These are phyloP conservation scores for Excoecaria agallocha DNA, from an alignment of 345 rosid genomes.

Conservation along the genomic window DNA sequence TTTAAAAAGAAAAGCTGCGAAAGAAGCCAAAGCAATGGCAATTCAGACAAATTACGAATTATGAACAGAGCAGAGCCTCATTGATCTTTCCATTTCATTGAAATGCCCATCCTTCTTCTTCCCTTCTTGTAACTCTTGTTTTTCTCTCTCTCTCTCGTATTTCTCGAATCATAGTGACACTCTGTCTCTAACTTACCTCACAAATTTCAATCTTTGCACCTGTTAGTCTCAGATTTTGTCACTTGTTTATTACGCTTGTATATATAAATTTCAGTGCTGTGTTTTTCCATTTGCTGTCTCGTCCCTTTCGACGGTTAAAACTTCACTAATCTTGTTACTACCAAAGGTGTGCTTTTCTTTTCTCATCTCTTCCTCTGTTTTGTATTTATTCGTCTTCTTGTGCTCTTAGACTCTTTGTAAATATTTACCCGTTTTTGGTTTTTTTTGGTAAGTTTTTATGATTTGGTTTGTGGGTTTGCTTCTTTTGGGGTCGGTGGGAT, in stretches of 20 bases:
- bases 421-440: neutral
- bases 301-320: conserved; percentile 25
- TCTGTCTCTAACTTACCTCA: conserved; percentile 12
- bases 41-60: conserved; percentile 27
- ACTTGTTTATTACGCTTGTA: neutral
- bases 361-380: neutral
- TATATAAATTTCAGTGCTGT: neutral
- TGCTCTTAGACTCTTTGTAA: neutral
- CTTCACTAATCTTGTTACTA: conserved; percentile 1
- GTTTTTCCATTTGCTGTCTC: conserved; percentile 14
- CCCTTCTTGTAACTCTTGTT: neutral
- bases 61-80: neutral
- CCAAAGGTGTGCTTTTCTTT: conserved; percentile 23
- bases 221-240: conserved; percentile 21
- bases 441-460: neutral
- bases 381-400: neutral
- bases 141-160: conserved; percentile 5
- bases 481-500: conserved; percentile 15
- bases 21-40: neutral
- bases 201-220: conserved; percentile 16
- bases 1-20: too few species aligned
- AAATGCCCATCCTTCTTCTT: conserved; percentile 20
- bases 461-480: conserved; percentile 14
- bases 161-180: conserved; percentile 17
- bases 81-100: conserved; percentile 27